Conservation (phyloP, 2,329 filamentous ascomycete species). For the Trichoderma oligosporum region DNA sequence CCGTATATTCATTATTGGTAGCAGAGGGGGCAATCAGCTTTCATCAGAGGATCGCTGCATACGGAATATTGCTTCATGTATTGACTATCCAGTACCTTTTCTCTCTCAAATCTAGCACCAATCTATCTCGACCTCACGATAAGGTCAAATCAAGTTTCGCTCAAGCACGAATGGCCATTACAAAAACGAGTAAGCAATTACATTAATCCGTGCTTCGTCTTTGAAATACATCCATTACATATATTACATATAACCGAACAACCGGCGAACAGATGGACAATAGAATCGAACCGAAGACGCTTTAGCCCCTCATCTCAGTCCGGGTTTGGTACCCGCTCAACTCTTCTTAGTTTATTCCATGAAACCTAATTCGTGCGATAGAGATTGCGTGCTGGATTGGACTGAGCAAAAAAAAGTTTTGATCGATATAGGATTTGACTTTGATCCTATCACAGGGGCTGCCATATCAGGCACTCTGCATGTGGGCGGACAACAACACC, state of each 20-base stretch:
- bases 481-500: too few relatives aligned
- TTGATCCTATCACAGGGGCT: too few relatives aligned
- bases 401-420: not conserved
- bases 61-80: not conserved
- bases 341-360: not conserved
- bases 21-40: too few relatives aligned
- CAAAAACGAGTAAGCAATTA: too few relatives aligned
- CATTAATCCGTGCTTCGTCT: too few relatives aligned
- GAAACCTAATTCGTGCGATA: not conserved
- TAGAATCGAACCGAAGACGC: not conserved
- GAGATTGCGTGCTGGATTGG: slow-evolving; percentile 4
- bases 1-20: too few relatives aligned
- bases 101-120: not conserved
- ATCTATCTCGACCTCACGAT: not conserved
- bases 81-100: too few relatives aligned
- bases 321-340: not conserved
- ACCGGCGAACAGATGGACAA: not conserved
- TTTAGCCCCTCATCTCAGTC: not conserved
- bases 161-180: not conserved
- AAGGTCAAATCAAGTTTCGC: not conserved
- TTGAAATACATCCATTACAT: too few relatives aligned
- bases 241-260: too few relatives aligned
- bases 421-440: too few relatives aligned
- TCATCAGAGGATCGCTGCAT: too few relatives aligned
- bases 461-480: slow-evolving; percentile 3